Percentiles rank a stretch among this genome's conserved stretches.
phyloP scores from a whole-genome alignment of 2,329 filamentous ascomycete genomes.

The Lasiodiplodia sp. region DNA sequence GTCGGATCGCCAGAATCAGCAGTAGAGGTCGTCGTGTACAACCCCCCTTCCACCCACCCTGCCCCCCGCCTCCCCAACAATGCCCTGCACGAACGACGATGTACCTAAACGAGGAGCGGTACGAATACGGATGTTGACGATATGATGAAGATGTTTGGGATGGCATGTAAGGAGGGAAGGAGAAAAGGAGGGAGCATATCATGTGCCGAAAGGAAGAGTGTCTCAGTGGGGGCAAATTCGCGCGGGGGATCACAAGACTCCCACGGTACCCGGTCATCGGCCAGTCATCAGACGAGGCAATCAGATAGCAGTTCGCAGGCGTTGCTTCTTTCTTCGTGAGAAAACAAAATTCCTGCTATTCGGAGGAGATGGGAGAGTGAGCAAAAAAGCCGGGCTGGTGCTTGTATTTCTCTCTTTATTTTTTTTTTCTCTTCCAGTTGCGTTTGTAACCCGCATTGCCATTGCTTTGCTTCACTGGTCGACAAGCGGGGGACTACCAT shows the following conservation, averaged over 20 bases:
- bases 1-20: conserved; percentile 7
- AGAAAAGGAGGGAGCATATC: not conserved
- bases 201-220: conserved; percentile 3
- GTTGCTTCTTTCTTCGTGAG: not conserved
- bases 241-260: not conserved
- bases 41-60: not conserved
- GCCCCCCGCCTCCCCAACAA: not conserved
- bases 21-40: conserved; percentile 3
- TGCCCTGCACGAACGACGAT: conserved; percentile 13
- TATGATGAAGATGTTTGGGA: conserved; percentile 2
- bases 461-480: not conserved
- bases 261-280: not conserved
- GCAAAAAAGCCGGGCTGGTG: not conserved
- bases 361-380: not conserved
- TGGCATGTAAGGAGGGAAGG: not conserved
- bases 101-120: conserved; percentile 6
- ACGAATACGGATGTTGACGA: conserved; percentile 6
- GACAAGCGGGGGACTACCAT: not conserved
- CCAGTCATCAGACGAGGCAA: not conserved
- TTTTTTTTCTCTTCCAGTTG: not conserved
- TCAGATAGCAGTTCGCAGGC: not conserved
- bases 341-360: not conserved
- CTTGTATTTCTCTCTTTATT: not conserved
- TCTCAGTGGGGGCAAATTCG: not conserved
- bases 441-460: not conserved